Evolutionary conservation across 306 rosid species (phyloP).

Genomic region (Lithocarpus polystachyus): DNA sequence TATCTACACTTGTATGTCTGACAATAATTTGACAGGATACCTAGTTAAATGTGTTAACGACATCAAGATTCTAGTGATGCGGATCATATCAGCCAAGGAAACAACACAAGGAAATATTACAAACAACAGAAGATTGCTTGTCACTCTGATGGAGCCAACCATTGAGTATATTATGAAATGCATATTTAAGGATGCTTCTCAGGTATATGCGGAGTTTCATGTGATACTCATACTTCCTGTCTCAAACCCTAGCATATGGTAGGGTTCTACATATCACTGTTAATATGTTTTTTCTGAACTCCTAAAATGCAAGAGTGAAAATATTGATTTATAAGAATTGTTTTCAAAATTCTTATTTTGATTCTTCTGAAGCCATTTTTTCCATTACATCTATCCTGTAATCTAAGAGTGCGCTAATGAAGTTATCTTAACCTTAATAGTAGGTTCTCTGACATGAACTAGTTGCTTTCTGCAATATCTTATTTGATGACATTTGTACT

Average conservation of each 20-base stretch:
- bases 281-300: constrained; percentile 9
- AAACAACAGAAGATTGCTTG: constrained; percentile 44
- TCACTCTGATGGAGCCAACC: constrained; percentile 78
- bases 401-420: constrained; percentile 16
- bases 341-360: not conserved
- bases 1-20: constrained; percentile 16
- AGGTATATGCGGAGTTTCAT: constrained; percentile 52
- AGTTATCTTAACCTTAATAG: not conserved
- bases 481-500: constrained; percentile 12
- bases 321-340: not conserved
- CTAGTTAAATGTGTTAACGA: constrained; percentile 73
- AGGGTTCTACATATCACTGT: constrained; percentile 14
- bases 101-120: constrained; percentile 27
- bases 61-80: constrained; percentile 45
- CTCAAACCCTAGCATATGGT: constrained; percentile 1
- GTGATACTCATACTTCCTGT: constrained; percentile 10
- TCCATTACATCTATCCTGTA: constrained; percentile 7
- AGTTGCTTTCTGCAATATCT: not conserved
- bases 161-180: constrained; percentile 76
- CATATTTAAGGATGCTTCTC: constrained; percentile 59
- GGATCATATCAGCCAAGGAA: constrained; percentile 44
- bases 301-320: not conserved
- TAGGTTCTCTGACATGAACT: not conserved
- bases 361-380: not conserved
- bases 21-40: constrained; percentile 52